These are phyloP conservation scores for Cladophialophora immunda DNA, from an alignment of 2,329 filamentous ascomycete genomes.

Conservation along the genomic window DNA sequence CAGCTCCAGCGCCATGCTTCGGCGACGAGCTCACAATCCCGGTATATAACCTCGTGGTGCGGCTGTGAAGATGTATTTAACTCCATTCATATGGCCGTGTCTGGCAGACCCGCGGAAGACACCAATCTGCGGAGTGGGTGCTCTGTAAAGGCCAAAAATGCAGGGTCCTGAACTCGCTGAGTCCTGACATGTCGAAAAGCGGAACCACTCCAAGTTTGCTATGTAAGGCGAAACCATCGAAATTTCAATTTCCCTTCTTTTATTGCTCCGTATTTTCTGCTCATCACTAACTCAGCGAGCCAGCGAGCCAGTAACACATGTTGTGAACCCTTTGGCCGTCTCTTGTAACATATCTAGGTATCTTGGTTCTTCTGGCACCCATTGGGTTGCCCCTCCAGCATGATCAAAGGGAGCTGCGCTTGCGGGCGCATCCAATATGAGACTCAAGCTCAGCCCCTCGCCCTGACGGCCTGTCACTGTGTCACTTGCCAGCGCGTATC, in stretches of 20 bases:
- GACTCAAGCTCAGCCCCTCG: constrained; percentile 42
- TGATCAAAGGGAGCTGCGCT: constrained; percentile 39
- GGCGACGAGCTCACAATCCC: not conserved
- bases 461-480: constrained; percentile 58
- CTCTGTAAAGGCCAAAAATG: too few relatives aligned
- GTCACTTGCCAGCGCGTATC: constrained; percentile 59
- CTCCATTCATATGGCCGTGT: too few relatives aligned
- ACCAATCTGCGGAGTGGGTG: too few relatives aligned
- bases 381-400: constrained; percentile 9
- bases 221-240: too few relatives aligned
- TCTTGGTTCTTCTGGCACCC: not conserved
- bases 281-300: too few relatives aligned
- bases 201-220: too few relatives aligned
- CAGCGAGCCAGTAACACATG: not conserved
- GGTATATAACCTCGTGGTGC: not conserved
- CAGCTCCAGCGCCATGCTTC: not conserved
- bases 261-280: too few relatives aligned
- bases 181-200: too few relatives aligned
- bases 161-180: too few relatives aligned
- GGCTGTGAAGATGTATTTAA: too few relatives aligned
- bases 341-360: not conserved
- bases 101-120: too few relatives aligned
- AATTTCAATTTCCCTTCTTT: too few relatives aligned
- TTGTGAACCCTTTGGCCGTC: not conserved
- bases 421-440: constrained; percentile 37